Evolutionary conservation across 345 rosid species (phyloP).

Genomic region (Heritiera littoralis): DNA sequence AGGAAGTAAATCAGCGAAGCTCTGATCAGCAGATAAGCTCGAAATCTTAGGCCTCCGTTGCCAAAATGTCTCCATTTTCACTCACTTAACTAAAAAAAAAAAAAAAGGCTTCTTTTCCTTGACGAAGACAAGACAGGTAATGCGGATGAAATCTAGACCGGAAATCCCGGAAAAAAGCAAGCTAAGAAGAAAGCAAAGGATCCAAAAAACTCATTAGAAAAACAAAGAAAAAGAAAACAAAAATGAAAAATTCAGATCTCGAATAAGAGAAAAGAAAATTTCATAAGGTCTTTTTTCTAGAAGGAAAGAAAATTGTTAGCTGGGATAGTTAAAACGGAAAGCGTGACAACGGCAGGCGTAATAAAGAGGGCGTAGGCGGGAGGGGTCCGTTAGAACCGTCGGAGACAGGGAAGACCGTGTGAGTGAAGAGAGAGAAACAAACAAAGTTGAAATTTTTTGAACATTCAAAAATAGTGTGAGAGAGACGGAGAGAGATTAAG

Average conservation of each 20-base stretch:
- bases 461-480: conserved; percentile 57
- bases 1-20: conserved; percentile 37
- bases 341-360: conserved; percentile 26
- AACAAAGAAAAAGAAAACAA: background rate
- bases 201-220: conserved; percentile 26
- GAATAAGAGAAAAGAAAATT: background rate
- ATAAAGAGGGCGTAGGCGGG: conserved; percentile 24
- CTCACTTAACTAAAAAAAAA: conserved; percentile 25
- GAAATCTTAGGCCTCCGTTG: conserved; percentile 35
- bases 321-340: conserved; percentile 7
- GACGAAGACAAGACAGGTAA: background rate
- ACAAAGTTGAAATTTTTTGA: conserved; percentile 38
- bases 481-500: background rate
- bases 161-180: conserved; percentile 18
- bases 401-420: background rate
- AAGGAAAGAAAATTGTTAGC: background rate
- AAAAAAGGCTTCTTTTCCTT: background rate
- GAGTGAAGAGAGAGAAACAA: background rate
- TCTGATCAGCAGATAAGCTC: conserved; percentile 29
- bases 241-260: conserved; percentile 1
- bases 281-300: background rate
- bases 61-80: conserved; percentile 55
- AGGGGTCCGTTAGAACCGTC: conserved; percentile 14
- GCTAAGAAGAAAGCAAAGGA: conserved; percentile 30
- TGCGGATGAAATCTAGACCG: conserved; percentile 38